A percentile compares a stretch with the other conserved stretches of the same genome.
phyloP scores from a whole-genome alignment of 345 rosid species.

The Balakata baccata region DNA sequence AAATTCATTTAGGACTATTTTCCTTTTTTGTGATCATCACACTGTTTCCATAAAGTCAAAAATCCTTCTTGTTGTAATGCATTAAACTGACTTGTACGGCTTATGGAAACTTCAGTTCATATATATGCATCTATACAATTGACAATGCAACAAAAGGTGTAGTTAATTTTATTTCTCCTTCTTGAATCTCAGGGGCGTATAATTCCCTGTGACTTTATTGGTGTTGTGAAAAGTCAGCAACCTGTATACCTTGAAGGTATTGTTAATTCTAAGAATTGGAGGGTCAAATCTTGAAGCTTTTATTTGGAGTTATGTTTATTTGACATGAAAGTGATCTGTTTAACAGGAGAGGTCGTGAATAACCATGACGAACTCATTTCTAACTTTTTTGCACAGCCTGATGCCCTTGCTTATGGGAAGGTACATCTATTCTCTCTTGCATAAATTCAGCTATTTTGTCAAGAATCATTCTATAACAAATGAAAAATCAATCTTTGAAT shows the following conservation, averaged over 20 bases:
- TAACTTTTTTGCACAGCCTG: constrained; percentile 97
- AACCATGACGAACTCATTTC: constrained; percentile 99
- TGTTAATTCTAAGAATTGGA: neutral
- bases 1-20: no score
- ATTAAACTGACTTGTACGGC: no score
- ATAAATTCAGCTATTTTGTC: neutral
- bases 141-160: neutral
- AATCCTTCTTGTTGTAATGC: no score
- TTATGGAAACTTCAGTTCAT: no score
- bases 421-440: constrained; percentile 33
- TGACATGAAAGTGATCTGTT: constrained; percentile 7
- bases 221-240: constrained; percentile 84
- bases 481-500: neutral
- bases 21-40: no score
- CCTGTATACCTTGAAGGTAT: constrained; percentile 87
- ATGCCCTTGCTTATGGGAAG: constrained; percentile 99
- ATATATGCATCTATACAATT: no score
- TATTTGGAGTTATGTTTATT: neutral
- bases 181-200: constrained; percentile 71
- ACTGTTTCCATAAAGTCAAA: no score
- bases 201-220: constrained; percentile 92
- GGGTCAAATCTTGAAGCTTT: neutral
- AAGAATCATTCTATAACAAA: neutral
- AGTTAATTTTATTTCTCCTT: constrained; percentile 12
- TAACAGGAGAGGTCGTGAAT: constrained; percentile 78